A percentile compares a stretch with the other conserved stretches of the same genome.
phyloP scores from a whole-genome alignment of 2,329 filamentous ascomycete species.

The Xylariaceae sp. region DNA sequence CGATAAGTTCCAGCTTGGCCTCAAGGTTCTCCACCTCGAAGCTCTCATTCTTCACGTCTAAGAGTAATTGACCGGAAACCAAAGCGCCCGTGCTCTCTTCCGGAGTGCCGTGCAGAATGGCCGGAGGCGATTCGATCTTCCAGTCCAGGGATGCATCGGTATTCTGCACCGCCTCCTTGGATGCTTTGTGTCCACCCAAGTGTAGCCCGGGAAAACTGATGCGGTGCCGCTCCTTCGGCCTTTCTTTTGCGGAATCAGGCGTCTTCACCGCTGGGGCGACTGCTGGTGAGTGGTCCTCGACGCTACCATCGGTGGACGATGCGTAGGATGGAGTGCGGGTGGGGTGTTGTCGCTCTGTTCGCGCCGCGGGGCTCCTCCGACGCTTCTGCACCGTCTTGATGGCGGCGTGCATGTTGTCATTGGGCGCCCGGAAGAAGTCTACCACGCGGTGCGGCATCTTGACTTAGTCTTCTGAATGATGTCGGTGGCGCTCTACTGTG shows the following conservation, averaged over 20 bases:
- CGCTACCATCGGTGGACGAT: constrained; percentile 35
- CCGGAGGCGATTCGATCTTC: constrained; percentile 79
- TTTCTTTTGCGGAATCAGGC: constrained; percentile 36
- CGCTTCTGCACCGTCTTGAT: constrained; percentile 39
- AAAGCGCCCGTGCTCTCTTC: constrained; percentile 77
- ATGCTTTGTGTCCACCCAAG: constrained; percentile 36
- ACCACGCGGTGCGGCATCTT: constrained; percentile 56
- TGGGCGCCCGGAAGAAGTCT: constrained; percentile 55
- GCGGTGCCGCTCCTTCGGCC: constrained; percentile 38
- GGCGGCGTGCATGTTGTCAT: constrained; percentile 46
- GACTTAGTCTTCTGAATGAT: constrained; percentile 3
- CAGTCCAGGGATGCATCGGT: constrained; percentile 45
- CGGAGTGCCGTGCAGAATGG: constrained; percentile 75
- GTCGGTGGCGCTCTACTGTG: too few relatives aligned
- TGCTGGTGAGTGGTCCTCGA: constrained; percentile 26
- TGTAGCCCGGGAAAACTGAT: constrained; percentile 39
- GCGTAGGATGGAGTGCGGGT: constrained; percentile 35
- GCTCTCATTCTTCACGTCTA: constrained; percentile 64
- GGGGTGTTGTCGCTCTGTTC: constrained; percentile 28
- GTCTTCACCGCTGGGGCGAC: constrained; percentile 29
- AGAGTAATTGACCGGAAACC: constrained; percentile 75
- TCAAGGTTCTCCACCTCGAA: constrained; percentile 69
- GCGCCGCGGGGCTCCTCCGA: constrained; percentile 29
- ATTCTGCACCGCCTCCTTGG: constrained; percentile 38
- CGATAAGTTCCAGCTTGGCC: constrained; percentile 66